Conservation (phyloP, 2,329 filamentous ascomycete genomes). For the Cylindrodendrum hubeiense region DNA sequence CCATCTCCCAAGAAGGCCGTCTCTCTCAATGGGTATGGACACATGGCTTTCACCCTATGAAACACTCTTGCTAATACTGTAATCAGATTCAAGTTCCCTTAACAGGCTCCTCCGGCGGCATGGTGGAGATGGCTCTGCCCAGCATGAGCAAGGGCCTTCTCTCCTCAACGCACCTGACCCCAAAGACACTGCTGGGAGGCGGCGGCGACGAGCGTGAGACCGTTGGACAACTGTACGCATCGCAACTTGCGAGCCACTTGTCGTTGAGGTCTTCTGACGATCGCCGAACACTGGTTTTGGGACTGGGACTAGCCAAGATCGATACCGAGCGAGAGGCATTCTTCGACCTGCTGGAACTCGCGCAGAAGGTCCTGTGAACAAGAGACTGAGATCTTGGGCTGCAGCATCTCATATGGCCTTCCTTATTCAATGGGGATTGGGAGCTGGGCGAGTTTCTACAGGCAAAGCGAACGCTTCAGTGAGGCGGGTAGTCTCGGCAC, state of each 20-base stretch:
- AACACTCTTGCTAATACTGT: constrained; percentile 4
- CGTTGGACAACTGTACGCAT: constrained; percentile 87
- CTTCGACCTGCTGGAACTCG: constrained; percentile 74
- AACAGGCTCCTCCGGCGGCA: constrained; percentile 72
- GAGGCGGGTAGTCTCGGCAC: background rate
- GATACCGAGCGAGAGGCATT: constrained; percentile 68
- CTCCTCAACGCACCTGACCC: constrained; percentile 85
- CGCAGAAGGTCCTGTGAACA: constrained; percentile 66
- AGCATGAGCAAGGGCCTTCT: constrained; percentile 65
- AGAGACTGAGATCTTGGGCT: background rate
- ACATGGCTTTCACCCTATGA: background rate
- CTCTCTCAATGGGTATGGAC: constrained; percentile 87
- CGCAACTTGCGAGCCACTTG: constrained; percentile 87
- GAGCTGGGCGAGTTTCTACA: background rate
- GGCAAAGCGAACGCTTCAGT: background rate
- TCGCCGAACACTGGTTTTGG: constrained; percentile 70
- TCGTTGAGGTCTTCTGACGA: constrained; percentile 77
- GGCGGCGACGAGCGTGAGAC: constrained; percentile 84
- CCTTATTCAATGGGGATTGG: background rate
- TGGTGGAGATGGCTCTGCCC: constrained; percentile 70
- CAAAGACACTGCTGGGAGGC: constrained; percentile 87
- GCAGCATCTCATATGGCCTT: background rate
- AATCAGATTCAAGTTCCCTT: constrained; percentile 82
- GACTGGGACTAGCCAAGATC: constrained; percentile 67
- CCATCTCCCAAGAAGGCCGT: constrained; percentile 85